Evolutionary conservation across 805 yeast species (phyloP).

Genomic region (Nakazawaea wickerhamii): DNA sequence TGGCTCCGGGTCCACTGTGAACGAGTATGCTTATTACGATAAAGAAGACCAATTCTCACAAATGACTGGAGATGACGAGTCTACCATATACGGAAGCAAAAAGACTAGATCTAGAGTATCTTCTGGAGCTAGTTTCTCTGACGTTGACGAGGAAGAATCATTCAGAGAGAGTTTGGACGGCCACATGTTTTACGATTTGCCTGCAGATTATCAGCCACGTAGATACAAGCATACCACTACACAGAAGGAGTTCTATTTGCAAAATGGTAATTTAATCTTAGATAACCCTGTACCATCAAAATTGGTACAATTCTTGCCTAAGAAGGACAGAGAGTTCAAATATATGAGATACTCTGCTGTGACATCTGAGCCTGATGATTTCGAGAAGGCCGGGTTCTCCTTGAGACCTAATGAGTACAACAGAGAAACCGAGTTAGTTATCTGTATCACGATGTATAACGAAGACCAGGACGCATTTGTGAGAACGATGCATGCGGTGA

Average conservation of each 20-base stretch:
- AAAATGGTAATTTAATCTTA: slow-evolving; percentile 76
- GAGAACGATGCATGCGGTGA: slow-evolving; percentile 90
- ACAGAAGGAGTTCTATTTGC: slow-evolving; percentile 65
- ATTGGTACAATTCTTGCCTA: slow-evolving; percentile 75
- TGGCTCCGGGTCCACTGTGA: slow-evolving; percentile 2
- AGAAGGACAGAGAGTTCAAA: slow-evolving; percentile 88
- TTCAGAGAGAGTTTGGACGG: slow-evolving; percentile 23
- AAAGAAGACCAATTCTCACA: slow-evolving; percentile 2
- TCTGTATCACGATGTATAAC: slow-evolving; percentile 96
- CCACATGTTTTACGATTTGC: slow-evolving; percentile 25
- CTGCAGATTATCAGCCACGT: slow-evolving; percentile 30
- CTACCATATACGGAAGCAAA: slow-evolving; percentile 5
- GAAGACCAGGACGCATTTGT: slow-evolving; percentile 89
- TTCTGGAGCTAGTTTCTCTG: slow-evolving; percentile 1
- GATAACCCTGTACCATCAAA: slow-evolving; percentile 95
- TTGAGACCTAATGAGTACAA: slow-evolving; percentile 80
- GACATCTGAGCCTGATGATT: slow-evolving; percentile 88
- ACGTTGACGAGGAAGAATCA: slow-evolving; percentile 2
- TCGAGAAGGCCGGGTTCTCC: slow-evolving; percentile 73
- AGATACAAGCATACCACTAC: slow-evolving; percentile 29
- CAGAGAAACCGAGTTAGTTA: slow-evolving; percentile 86
- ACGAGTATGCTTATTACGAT: background rate
- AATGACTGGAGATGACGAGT: slow-evolving; percentile 1
- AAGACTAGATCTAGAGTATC: background rate
- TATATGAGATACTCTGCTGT: slow-evolving; percentile 98